These are phyloP conservation scores for Tulasnella sp. DNA, from an alignment of 768 basidiomycete species.

Conservation along the genomic window DNA sequence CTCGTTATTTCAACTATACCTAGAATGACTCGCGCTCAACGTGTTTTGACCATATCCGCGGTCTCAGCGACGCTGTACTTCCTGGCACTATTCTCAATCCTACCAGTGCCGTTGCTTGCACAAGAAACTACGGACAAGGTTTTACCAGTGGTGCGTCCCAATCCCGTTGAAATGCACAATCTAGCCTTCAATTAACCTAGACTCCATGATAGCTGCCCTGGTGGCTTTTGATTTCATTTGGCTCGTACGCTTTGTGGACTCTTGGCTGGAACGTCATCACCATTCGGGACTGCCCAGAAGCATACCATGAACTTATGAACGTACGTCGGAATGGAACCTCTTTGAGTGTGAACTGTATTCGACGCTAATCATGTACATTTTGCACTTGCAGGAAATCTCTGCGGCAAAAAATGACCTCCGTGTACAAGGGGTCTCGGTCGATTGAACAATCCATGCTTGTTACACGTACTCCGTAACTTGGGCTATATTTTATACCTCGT, in stretches of 20 bases:
- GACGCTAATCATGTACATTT: neutral
- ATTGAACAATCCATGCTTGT: conserved; percentile 5
- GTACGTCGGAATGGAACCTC: neutral
- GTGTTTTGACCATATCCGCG: neutral
- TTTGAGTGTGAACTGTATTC: neutral
- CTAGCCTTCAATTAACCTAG: neutral
- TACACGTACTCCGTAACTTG: neutral
- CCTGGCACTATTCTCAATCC: conserved; percentile 11
- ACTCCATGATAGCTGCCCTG: conserved; percentile 9
- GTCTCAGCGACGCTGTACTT: conserved; percentile 7
- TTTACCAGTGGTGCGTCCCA: conserved; percentile 13
- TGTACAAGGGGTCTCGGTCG: conserved; percentile 11
- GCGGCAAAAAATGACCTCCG: conserved; percentile 15
- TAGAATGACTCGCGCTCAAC: conserved; percentile 15
- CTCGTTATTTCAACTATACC: neutral
- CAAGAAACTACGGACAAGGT: conserved; percentile 5
- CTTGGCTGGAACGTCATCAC: conserved; percentile 15
- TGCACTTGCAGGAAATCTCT: conserved; percentile 14
- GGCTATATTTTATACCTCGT: too few species aligned
- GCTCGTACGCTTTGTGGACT: conserved; percentile 14
- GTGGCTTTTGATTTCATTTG: conserved; percentile 16
- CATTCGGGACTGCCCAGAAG: conserved; percentile 16
- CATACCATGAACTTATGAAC: conserved; percentile 15
- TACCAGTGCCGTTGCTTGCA: conserved; percentile 11
- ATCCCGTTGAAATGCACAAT: neutral